Evolutionary conservation across 163 green algal species (phyloP).

Genomic region (Prototheca cutis): DNA sequence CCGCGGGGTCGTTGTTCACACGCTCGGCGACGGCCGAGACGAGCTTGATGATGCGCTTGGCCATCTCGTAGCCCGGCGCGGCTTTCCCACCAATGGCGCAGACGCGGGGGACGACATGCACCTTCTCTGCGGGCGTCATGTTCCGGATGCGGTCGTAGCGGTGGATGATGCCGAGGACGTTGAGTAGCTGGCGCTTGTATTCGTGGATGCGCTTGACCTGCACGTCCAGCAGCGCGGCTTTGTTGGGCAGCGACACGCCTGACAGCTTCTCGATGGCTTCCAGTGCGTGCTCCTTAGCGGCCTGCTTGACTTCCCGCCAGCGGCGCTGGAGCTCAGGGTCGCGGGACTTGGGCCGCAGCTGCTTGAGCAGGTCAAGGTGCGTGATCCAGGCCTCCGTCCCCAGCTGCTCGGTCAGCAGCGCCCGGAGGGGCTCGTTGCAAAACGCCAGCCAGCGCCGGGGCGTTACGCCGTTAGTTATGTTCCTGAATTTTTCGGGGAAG

Average conservation of each 20-base stretch:
- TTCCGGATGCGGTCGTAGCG: slow-evolving; percentile 90
- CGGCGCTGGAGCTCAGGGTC: slow-evolving; percentile 73
- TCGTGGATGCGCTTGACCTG: slow-evolving; percentile 99
- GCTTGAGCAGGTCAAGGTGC: slow-evolving; percentile 67
- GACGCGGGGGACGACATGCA: slow-evolving; percentile 62
- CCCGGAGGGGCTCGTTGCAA: slow-evolving; percentile 86
- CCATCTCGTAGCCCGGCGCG: slow-evolving; percentile 87
- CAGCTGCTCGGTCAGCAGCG: slow-evolving; percentile 77
- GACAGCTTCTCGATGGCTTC: slow-evolving; percentile 44
- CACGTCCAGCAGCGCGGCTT: slow-evolving; percentile 82
- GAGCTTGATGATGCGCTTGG: slow-evolving; percentile 97
- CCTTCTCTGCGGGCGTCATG: slow-evolving; percentile 64
- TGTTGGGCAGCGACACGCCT: slow-evolving; percentile 35
- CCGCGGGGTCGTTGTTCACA: slow-evolving; percentile 83
- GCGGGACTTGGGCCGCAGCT: slow-evolving; percentile 60
- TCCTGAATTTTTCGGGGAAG: slow-evolving; percentile 79
- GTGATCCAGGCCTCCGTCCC: slow-evolving; percentile 87
- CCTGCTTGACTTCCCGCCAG: slow-evolving; percentile 72
- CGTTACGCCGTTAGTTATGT: slow-evolving; percentile 97
- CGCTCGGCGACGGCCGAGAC: slow-evolving; percentile 67
- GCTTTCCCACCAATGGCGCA: slow-evolving; percentile 93
- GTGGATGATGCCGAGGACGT: slow-evolving; percentile 89
- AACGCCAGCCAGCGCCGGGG: slow-evolving; percentile 96
- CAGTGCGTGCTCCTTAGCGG: slow-evolving; percentile 66
- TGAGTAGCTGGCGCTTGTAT: slow-evolving; percentile 99